Base-by-base conservation (phyloP, 2,329 filamentous ascomycete species). In the Nothomitra cinnamomea region DNA sequence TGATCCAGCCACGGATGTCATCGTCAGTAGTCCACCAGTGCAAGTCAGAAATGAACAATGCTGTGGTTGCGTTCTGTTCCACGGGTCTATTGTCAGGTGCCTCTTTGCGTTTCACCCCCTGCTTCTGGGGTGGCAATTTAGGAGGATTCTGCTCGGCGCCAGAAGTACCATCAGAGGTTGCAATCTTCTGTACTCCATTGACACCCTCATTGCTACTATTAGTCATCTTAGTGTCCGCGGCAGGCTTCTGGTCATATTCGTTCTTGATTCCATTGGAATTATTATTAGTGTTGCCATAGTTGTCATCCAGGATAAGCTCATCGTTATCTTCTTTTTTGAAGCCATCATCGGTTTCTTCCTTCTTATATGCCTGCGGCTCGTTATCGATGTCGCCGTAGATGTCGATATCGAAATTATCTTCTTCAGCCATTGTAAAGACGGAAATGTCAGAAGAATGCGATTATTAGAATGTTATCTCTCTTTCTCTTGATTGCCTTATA, bases 1-100 rank as follows among this genome's bases (percentile, higher is more conserved):
- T 80, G 22, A 85, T 75, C 86, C 88, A 95, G 51, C 84, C 85
- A 53, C 92, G 84, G 54, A 98, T 79, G 61, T 96, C 88, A 63
- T 98, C 92, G 64, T 98, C 92, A 1, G 85, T 94, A 28, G 82
- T 89, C 90, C 90, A 96, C 92, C 92, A 98, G 66, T 86, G 85
- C 8, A 98, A 73, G 51, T 96, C 92, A 2, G 87, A 89, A 53
- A 96, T 79, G 66, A 94, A 80, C 28, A 96, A 70, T 0, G 89
- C 88, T 22, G 80, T 73, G 3, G 77, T 80, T 2, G 80, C 80
- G 57, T 75, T 75, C 1, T 75, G 74, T 56, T 82, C 79, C 3
- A 74, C 64, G 1, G 71, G 72, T 22, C 76, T 70, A 53, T 79
- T 75, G 52, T 76, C 73, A 42, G 71, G 70, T 19, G 70, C 72